These are phyloP conservation scores for Geosiphon pyriformis DNA, from an alignment of 192 early-diverging fungal species.

Conservation along the genomic window DNA sequence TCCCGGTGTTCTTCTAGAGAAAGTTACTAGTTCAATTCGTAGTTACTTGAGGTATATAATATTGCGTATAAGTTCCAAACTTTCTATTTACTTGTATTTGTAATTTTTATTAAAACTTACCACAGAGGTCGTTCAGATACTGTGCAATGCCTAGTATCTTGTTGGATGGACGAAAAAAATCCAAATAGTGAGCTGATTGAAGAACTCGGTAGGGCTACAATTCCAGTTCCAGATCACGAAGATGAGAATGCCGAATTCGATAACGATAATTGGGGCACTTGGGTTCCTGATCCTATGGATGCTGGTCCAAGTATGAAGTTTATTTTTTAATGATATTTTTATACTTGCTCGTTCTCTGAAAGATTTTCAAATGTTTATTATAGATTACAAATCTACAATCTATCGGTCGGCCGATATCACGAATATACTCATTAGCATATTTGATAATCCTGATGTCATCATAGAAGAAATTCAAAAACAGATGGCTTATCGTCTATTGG, in stretches of 20 bases:
- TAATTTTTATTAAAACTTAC: not conserved
- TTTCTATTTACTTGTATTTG: no score
- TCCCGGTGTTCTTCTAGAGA: slow-evolving; percentile 57
- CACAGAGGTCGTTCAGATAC: slow-evolving; percentile 56
- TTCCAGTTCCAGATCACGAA: slow-evolving; percentile 41
- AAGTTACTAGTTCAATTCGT: slow-evolving; percentile 54
- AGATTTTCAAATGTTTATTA: not conserved
- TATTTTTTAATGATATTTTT: not conserved
- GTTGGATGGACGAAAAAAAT: slow-evolving; percentile 59
- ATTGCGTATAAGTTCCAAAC: no score
- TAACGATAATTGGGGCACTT: slow-evolving; percentile 25
- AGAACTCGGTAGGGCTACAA: slow-evolving; percentile 30
- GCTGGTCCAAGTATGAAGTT: slow-evolving; percentile 39
- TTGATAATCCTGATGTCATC: slow-evolving; percentile 63
- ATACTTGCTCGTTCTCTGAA: not conserved
- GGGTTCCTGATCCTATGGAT: slow-evolving; percentile 61
- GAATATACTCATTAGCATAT: slow-evolving; percentile 61
- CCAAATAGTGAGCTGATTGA: slow-evolving; percentile 42
- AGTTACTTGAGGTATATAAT: slow-evolving; percentile 45
- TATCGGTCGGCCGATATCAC: slow-evolving; percentile 54
- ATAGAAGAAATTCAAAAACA: slow-evolving; percentile 63
- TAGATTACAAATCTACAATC: slow-evolving; percentile 27
- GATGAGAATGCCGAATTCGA: slow-evolving; percentile 45
- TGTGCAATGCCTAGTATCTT: slow-evolving; percentile 58
- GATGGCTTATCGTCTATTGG: slow-evolving; percentile 50